phyloP scores from a whole-genome alignment of 164 flowering plant species.

The Houttuynia cordata region DNA sequence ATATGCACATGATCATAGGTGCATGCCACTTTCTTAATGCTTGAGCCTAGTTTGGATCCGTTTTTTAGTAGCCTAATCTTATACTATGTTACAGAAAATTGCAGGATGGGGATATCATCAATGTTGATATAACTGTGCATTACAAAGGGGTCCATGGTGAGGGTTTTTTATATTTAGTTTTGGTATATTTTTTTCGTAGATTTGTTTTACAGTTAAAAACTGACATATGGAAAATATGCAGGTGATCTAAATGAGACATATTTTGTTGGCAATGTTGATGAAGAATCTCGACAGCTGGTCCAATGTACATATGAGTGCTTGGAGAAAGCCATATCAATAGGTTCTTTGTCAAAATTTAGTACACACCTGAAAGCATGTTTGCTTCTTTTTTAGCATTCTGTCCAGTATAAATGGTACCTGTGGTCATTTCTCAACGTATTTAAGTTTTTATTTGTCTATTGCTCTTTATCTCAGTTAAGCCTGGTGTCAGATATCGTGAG shows the following conservation, averaged over 20 bases:
- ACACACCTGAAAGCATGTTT: background rate
- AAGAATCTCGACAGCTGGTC: slow-evolving; percentile 64
- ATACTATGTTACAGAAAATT: slow-evolving; percentile 42
- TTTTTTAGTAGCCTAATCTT: background rate
- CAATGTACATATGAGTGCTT: slow-evolving; percentile 88
- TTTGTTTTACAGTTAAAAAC: background rate
- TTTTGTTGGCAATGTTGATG: slow-evolving; percentile 95
- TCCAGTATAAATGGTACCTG: no score
- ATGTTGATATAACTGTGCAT: slow-evolving; percentile 86
- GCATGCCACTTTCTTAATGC: no score
- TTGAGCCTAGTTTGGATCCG: background rate
- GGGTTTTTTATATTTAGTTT: slow-evolving; percentile 6
- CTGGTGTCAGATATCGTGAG: slow-evolving; percentile 92
- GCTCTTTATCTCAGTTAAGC: slow-evolving; percentile 50
- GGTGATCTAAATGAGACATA: slow-evolving; percentile 95
- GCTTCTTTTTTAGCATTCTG: no score
- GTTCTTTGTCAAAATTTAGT: slow-evolving; percentile 24
- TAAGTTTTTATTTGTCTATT: background rate
- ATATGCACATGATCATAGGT: no score
- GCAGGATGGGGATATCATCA: slow-evolving; percentile 96
- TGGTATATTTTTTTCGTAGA: background rate
- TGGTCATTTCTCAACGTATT: background rate
- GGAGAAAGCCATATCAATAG: slow-evolving; percentile 92
- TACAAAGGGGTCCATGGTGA: slow-evolving; percentile 94
- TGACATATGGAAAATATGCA: slow-evolving; percentile 13